Evolutionary conservation across 2,329 filamentous ascomycete species (phyloP).

Genomic region (Epichloe uncinata): DNA sequence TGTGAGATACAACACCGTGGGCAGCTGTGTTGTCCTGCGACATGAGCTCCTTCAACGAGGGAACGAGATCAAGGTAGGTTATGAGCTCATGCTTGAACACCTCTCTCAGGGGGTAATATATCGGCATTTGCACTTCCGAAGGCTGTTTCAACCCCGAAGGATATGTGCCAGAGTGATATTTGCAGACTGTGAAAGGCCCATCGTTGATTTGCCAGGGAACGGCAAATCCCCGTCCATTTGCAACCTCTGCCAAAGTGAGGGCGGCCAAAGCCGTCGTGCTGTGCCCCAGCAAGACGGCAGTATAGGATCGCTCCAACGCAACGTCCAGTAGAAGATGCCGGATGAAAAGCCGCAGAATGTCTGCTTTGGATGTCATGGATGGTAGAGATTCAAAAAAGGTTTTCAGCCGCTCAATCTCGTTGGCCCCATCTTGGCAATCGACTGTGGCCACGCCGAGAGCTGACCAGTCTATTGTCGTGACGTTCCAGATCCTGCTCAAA

Average conservation of each 20-base stretch:
- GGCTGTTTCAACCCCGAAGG: constrained; percentile 9
- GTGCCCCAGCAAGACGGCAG: constrained; percentile 68
- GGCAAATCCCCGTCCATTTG: constrained; percentile 77
- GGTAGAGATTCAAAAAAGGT: constrained; percentile 44
- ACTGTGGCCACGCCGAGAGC: constrained; percentile 21
- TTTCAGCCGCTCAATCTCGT: constrained; percentile 32
- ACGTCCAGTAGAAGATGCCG: constrained; percentile 57
- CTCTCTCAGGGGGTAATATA: constrained; percentile 71
- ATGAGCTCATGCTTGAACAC: constrained; percentile 69
- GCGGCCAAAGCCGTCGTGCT: constrained; percentile 82
- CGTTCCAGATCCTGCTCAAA: constrained; percentile 47
- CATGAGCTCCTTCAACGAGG: constrained; percentile 37
- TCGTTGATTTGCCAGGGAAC: constrained; percentile 75
- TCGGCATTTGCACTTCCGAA: constrained; percentile 17
- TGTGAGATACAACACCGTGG: constrained; percentile 44
- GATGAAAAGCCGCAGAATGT: constrained; percentile 58
- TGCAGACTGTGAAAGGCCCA: constrained; percentile 35
- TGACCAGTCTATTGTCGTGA: constrained; percentile 40
- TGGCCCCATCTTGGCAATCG: constrained; percentile 2
- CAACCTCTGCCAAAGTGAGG: constrained; percentile 72
- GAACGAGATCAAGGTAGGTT: constrained; percentile 46
- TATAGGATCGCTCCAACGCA: constrained; percentile 46
- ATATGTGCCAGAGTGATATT: constrained; percentile 14
- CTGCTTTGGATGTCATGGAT: constrained; percentile 62
- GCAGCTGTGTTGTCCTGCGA: constrained; percentile 21